These are phyloP conservation scores for Nemophila menziesii DNA, from an alignment of 257 asterid species.

Conservation along the genomic window DNA sequence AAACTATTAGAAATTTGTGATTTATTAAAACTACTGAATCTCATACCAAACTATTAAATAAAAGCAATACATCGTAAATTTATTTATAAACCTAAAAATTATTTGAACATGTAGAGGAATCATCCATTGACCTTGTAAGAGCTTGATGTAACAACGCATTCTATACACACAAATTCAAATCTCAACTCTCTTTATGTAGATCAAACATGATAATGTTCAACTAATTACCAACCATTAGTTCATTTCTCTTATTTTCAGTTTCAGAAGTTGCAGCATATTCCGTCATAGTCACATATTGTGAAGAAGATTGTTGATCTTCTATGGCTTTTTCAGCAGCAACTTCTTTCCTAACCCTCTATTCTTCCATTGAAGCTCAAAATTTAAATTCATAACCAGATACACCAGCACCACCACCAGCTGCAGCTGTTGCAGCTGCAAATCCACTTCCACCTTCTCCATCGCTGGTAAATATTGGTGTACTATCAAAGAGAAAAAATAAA, in stretches of 20 bases:
- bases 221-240: slow-evolving; percentile 58
- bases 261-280: slow-evolving; percentile 66
- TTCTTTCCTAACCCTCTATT: slow-evolving; percentile 99
- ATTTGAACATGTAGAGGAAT: too few species aligned
- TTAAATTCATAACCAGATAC: slow-evolving; percentile 86
- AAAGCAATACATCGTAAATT: too few species aligned
- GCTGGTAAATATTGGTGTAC: slow-evolving; percentile 91
- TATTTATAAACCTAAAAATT: too few species aligned
- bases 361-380: slow-evolving; percentile 98
- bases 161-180: too few species aligned
- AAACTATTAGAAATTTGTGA: too few species aligned
- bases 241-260: slow-evolving; percentile 57
- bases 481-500: slow-evolving; percentile 21
- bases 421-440: slow-evolving; percentile 82
- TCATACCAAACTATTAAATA: too few species aligned
- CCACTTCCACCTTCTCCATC: slow-evolving; percentile 98
- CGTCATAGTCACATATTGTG: slow-evolving; percentile 73
- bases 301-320: slow-evolving; percentile 49
- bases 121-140: too few species aligned
- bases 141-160: too few species aligned
- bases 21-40: too few species aligned
- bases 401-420: slow-evolving; percentile 73
- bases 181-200: too few species aligned
- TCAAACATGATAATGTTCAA: too few species aligned
- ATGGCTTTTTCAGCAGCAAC: slow-evolving; percentile 96